Evolutionary conservation across 148 eudicot genomes (phyloP).

Genomic region (Chenopodium suecicum): DNA sequence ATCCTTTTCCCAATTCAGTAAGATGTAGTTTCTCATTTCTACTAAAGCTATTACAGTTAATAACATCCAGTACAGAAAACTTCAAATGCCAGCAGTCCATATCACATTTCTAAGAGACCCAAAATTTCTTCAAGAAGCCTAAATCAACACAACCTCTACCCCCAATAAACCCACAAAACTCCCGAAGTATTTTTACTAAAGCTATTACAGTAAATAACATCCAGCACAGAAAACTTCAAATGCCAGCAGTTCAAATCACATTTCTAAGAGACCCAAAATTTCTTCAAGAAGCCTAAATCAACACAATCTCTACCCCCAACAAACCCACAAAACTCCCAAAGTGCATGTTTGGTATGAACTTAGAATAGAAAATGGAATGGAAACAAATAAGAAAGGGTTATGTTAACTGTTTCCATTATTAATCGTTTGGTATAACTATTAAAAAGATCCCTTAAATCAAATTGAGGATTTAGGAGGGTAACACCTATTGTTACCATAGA

Average conservation of each 20-base stretch:
- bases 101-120: not conserved
- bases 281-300: not conserved
- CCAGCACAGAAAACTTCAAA: not conserved
- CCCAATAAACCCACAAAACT: not conserved
- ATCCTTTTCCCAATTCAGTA: not conserved
- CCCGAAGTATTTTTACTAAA: not conserved
- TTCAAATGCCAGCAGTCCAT: not conserved
- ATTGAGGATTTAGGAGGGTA: no score
- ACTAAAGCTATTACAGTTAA: not conserved
- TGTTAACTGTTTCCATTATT: no score
- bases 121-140: not conserved
- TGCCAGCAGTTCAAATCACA: not conserved
- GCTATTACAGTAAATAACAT: not conserved
- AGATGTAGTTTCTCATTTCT: not conserved
- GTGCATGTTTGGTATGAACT: no score
- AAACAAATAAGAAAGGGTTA: no score
- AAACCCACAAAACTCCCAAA: not conserved
- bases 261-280: not conserved
- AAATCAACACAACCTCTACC: not conserved
- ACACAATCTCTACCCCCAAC: not conserved
- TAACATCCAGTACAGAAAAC: not conserved
- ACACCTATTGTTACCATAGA: no score
- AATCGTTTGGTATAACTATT: no score
- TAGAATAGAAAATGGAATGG: no score
- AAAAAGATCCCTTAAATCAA: no score